Evolutionary conservation across 192 early-diverging fungal species (phyloP), one percentile per base, ranked within the genome.

Genomic region (Linnemannia schmuckeri): DNA sequence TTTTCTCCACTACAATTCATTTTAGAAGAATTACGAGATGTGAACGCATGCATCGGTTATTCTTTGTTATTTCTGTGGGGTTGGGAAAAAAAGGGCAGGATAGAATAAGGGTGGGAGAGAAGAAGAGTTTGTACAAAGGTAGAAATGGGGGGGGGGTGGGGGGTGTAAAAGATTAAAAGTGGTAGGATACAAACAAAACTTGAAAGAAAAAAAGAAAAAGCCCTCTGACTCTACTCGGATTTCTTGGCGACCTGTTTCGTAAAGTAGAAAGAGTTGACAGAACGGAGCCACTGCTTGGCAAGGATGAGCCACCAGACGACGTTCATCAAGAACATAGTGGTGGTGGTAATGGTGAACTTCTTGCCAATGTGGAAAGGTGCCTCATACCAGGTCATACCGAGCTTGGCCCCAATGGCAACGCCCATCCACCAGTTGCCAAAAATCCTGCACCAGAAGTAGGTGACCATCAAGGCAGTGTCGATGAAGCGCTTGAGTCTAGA

Each of bases 381-480:
- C 41, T 87, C 57, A 54, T 87, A 87, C 85, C 85, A 87, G 5
- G 85, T 69, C 44, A 87, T 63, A 30, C 85, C 85, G 17, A 87
- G 30, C 76, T 81, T 87, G 70, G 85, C 76, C 13, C 85, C 79
- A 78, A 87, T 81, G 30, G 85, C 85, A 13, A 87, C 85, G n/a
- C 79, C 79, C 85, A 87, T 87, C 85, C 85, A 87, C 85, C 85
- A 87, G 38, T 87, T 87, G 54, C 85, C 85, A 49, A 87, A 81
- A 47, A 87, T 81, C 44, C 85, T 76, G 76, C 85, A 87, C 85
- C 85, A 87, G 74, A 87, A 87, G 54, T 87, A 87, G 24, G 85
- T 87, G 27, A 87, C 80, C 71, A 87, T 35, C 75, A 87, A 22
- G 22, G 79, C 66, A 13, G 85, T 87, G 46, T 87, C 85, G 54